phyloP scores from a whole-genome alignment of 768 basidiomycete species.

The Glaciozyma antarctica region DNA sequence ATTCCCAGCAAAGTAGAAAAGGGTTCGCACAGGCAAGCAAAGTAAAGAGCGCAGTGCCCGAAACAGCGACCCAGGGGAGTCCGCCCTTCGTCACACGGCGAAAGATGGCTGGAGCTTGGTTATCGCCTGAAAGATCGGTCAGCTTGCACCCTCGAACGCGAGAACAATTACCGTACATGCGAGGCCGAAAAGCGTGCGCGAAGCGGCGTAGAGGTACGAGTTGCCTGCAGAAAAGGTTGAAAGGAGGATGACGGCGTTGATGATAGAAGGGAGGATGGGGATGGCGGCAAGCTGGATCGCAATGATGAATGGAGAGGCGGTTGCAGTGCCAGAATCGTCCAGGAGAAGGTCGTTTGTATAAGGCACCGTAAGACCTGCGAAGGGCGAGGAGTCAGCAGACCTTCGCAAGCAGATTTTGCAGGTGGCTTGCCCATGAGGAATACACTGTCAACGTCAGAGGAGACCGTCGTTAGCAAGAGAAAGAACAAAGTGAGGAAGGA shows the following conservation, averaged over 20 bases:
- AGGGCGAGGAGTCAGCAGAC: not conserved
- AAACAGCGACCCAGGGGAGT: slow-evolving; percentile 63
- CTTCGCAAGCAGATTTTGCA: slow-evolving; percentile 42
- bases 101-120: slow-evolving; percentile 68
- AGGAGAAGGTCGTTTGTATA: slow-evolving; percentile 43
- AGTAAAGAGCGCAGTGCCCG: no score
- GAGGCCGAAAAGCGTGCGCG: slow-evolving; percentile 66
- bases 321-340: not conserved
- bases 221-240: slow-evolving; percentile 41
- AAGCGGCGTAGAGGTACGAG: slow-evolving; percentile 76
- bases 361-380: no score
- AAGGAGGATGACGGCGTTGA: slow-evolving; percentile 52
- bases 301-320: slow-evolving; percentile 50
- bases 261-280: slow-evolving; percentile 65
- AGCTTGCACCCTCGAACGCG: no score
- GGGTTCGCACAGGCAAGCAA: no score
- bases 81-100: slow-evolving; percentile 52
- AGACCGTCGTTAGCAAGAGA: no score
- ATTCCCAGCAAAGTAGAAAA: no score
- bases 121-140: no score
- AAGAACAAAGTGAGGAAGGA: no score
- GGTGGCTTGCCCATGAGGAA: slow-evolving; percentile 59
- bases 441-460: no score
- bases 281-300: slow-evolving; percentile 67
- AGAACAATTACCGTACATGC: no score